phyloP scores from a whole-genome alignment of 208 protist genomes.

The Leishmania arabica region DNA sequence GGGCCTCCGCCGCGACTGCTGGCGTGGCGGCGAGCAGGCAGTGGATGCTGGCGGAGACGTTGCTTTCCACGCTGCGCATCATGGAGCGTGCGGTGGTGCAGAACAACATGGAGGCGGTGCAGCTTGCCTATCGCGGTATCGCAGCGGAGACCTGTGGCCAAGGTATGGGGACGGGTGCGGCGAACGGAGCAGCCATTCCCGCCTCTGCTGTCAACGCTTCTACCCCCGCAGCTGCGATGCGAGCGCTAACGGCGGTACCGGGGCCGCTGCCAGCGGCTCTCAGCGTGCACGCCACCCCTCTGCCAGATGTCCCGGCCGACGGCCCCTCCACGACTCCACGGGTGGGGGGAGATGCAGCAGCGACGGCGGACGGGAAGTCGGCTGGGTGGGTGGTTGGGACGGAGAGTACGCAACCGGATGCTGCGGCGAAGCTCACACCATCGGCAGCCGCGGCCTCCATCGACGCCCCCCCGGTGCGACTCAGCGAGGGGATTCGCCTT shows the following conservation, averaged over 20 bases:
- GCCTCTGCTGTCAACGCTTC: not conserved
- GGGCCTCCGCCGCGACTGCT: not conserved
- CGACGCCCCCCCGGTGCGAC: slow-evolving; percentile 20
- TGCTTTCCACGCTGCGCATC: slow-evolving; percentile 81
- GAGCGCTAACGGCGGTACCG: not conserved
- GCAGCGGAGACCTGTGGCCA: slow-evolving; percentile 42
- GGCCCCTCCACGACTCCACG: not conserved
- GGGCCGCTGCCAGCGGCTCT: not conserved
- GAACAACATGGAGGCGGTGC: slow-evolving; percentile 84
- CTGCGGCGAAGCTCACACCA: not conserved
- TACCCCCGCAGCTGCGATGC: not conserved
- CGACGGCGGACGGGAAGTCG: not conserved
- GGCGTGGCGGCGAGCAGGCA: slow-evolving; percentile 16
- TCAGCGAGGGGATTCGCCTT: slow-evolving; percentile 57
- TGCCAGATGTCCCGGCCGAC: slow-evolving; percentile 12
- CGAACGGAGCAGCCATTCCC: not conserved
- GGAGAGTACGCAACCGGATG: not conserved
- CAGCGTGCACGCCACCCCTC: not conserved
- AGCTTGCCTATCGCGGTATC: slow-evolving; percentile 89
- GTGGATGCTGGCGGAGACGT: slow-evolving; percentile 85
- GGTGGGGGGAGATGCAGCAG: not conserved
- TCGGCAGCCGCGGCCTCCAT: not conserved
- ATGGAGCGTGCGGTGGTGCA: slow-evolving; percentile 93
- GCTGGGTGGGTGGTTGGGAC: not conserved
- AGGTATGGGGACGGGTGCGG: not conserved